Evolutionary conservation across 2,329 filamentous ascomycete species (phyloP).

Genomic region (Zymoseptoria crescenta): DNA sequence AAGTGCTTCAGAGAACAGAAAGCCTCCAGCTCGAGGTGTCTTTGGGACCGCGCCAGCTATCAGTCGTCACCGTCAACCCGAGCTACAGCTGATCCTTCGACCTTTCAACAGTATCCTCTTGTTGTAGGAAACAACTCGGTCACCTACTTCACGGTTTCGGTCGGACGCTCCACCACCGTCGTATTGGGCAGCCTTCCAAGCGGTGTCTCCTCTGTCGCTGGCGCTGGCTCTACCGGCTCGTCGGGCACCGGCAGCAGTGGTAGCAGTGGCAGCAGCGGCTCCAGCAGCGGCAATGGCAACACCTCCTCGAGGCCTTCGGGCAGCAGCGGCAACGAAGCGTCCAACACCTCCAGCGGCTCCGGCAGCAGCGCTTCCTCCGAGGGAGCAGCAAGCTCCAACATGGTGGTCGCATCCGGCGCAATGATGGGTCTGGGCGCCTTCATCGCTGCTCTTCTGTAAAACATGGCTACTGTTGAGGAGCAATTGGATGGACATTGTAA

Average conservation of each 20-base stretch:
- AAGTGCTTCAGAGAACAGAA: neutral
- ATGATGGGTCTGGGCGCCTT: slow-evolving; percentile 32
- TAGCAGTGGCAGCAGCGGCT: slow-evolving; percentile 2
- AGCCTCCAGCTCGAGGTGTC: slow-evolving; percentile 15
- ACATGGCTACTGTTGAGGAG: slow-evolving; percentile 1
- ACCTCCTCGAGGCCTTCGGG: neutral
- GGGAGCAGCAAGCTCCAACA: slow-evolving; percentile 20
- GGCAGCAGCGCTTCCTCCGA: slow-evolving; percentile 17
- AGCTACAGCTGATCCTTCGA: neutral
- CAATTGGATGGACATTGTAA: neutral
- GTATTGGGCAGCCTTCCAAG: slow-evolving; percentile 23
- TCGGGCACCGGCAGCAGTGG: slow-evolving; percentile 1
- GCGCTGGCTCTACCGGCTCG: slow-evolving; percentile 3
- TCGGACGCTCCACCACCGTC: slow-evolving; percentile 25
- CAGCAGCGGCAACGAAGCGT: slow-evolving; percentile 3
- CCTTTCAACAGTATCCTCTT: slow-evolving; percentile 11
- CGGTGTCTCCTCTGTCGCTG: slow-evolving; percentile 9
- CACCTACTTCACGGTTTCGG: slow-evolving; percentile 27
- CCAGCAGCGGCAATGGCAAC: slow-evolving; percentile 1
- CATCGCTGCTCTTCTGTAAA: slow-evolving; percentile 31
- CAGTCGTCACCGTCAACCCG: neutral
- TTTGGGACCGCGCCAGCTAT: neutral
- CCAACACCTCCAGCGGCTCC: slow-evolving; percentile 9
- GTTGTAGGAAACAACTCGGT: slow-evolving; percentile 22
- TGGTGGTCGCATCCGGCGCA: slow-evolving; percentile 28